Base-by-base conservation (phyloP, 2,329 filamentous ascomycete species). In the Fusarium albidum region DNA sequence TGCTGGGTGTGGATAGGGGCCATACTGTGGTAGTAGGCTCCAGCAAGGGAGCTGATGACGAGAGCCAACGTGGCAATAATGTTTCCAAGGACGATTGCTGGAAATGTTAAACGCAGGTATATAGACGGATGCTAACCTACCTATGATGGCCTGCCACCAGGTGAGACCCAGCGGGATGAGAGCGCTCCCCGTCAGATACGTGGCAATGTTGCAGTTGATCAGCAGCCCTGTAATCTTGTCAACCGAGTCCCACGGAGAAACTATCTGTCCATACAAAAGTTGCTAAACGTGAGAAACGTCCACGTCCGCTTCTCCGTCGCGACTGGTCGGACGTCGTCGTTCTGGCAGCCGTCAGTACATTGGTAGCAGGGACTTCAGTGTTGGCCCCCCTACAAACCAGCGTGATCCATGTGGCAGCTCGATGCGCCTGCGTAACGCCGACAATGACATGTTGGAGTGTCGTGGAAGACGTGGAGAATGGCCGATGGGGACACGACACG, bases 261-360 rank as follows among this genome's bases (percentile, higher is more conserved):
- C 11, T 28, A 14, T 29, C 27, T 12, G 39, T 10, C 52, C 68
- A 25, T 60, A 78, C 78, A 79, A 44, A 71, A 78, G 60, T 78
- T 77, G 58, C 77, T 73, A 37, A 75, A 80, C 4, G 75, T 73
- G 52, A 72, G 63, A 21, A 71, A 73, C 5, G 67, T 71, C 77
- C 76, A 81, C 6, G 75, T 79, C 13, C 76, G 69, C 35, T 76
- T 69, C 35, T 61, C 71, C 2, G 70, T 63, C 52, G 78, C 77
- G 25, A 79, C 74, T 9, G 79, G 80, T 3, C 78, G 76, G 49
- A 82, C 78, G 60, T 82, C 79, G 56, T 82, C 73, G 61, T 82
- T 82, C 73, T 75, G 33, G 12, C 28, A 7, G 14, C 12, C 4
- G 39, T 61, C 45, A 50, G 45, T 27, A 48, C 68, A n/a, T n/a